phyloP scores from a whole-genome alignment of 495 filamentous ascomycete genomes.

The Cairneyella variabilis region DNA sequence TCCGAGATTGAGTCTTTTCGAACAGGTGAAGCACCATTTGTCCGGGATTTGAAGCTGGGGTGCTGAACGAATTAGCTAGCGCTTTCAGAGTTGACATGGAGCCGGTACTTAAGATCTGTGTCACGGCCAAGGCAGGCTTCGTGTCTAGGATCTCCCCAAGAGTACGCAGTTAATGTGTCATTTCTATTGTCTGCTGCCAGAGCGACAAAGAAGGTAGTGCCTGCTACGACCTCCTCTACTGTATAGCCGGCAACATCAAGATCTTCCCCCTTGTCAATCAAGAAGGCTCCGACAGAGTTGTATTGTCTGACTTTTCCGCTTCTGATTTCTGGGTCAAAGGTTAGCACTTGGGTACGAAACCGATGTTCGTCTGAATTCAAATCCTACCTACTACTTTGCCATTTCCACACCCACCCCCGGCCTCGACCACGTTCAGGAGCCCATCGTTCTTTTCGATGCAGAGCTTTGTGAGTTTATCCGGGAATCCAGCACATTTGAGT shows the following conservation, averaged over 20 bases:
- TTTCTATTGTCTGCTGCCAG: conserved; percentile 45
- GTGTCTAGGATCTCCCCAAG: conserved; percentile 60
- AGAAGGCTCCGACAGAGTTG: not conserved
- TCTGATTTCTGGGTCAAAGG: not conserved
- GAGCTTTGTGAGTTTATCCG: conserved; percentile 7
- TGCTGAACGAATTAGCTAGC: conserved; percentile 1
- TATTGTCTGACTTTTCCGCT: conserved; percentile 1
- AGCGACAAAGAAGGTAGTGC: conserved; percentile 47
- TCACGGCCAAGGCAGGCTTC: conserved; percentile 43
- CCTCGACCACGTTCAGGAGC: conserved; percentile 26
- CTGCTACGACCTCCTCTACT: conserved; percentile 48
- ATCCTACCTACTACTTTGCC: conserved; percentile 26
- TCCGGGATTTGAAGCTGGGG: too few species aligned
- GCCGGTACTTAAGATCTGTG: too few species aligned
- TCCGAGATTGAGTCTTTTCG: conserved; percentile 46
- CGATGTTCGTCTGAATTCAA: too few species aligned
- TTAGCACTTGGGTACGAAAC: not conserved
- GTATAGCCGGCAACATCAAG: conserved; percentile 3
- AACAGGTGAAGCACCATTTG: conserved; percentile 45
- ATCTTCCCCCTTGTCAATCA: conserved; percentile 25
- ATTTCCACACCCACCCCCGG: too few species aligned
- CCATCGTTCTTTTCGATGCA: conserved; percentile 17
- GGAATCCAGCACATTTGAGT: conserved; percentile 23
- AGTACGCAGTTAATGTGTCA: too few species aligned
- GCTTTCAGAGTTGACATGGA: too few species aligned